Percentiles rank a stretch among this genome's conserved stretches.
Conservation (phyloP, 1,284 basidiomycete genomes). For the Malassezia sp. region DNA sequence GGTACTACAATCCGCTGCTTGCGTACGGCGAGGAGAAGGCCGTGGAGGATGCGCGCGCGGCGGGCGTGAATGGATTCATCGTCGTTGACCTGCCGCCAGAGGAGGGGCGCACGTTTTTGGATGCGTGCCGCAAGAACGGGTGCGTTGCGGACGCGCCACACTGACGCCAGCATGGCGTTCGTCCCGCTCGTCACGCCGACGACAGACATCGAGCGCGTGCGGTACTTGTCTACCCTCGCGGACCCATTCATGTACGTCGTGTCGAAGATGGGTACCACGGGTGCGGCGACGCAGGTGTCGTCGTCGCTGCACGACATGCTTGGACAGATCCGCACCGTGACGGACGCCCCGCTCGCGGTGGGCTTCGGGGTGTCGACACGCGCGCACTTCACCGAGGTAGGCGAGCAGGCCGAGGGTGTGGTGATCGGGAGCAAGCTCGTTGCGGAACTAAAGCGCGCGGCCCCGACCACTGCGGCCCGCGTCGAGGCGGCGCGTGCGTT, state of each 20-base stretch:
- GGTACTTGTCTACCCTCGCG: constrained; percentile 80
- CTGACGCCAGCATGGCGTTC: constrained; percentile 92
- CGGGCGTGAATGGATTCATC: constrained; percentile 94
- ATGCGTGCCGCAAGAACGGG: constrained; percentile 68
- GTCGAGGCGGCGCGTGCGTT: constrained; percentile 51
- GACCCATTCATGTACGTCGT: constrained; percentile 91
- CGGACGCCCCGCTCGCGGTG: constrained; percentile 74
- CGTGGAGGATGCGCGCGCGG: constrained; percentile 71
- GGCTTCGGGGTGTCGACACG: constrained; percentile 93
- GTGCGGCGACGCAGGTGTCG: constrained; percentile 63
- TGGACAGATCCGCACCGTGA: constrained; percentile 46
- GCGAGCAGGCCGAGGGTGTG: constrained; percentile 70
- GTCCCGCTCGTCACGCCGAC: constrained; percentile 92
- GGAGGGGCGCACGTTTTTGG: constrained; percentile 79
- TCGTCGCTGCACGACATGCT: constrained; percentile 44
- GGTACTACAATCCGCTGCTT: constrained; percentile 66
- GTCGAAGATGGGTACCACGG: constrained; percentile 87
- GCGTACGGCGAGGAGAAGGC: constrained; percentile 90
- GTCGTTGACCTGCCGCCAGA: constrained; percentile 95
- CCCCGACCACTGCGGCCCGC: constrained; percentile 44
- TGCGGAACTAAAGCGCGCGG: constrained; percentile 59
- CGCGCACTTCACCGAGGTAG: constrained; percentile 78
- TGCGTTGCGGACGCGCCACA: too few species aligned
- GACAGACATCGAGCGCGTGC: constrained; percentile 72
- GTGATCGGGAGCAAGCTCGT: constrained; percentile 85